These are phyloP conservation scores for Ogataea populi-albae DNA, from an alignment of 805 yeast species.

Conservation along the genomic window DNA sequence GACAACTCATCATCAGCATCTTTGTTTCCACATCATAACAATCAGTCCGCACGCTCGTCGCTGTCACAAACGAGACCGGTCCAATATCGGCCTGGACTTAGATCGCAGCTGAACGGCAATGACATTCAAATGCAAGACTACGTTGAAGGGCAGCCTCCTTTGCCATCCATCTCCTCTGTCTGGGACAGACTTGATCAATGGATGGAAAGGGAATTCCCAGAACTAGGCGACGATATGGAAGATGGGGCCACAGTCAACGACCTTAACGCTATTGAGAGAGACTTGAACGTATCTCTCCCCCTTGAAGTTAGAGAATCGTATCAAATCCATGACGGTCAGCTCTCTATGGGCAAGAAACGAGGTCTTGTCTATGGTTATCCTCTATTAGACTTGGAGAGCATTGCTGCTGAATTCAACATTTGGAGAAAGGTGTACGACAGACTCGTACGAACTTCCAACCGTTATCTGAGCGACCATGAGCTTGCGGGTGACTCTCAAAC, in stretches of 20 bases:
- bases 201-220: constrained; percentile 76
- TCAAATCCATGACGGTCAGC: constrained; percentile 89
- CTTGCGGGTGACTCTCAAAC: constrained; percentile 10
- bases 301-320: constrained; percentile 76
- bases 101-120: constrained; percentile 41
- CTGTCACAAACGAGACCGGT: constrained; percentile 32
- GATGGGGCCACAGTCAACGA: constrained; percentile 80
- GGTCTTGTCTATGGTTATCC: constrained; percentile 82
- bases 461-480: constrained; percentile 4
- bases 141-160: constrained; percentile 46
- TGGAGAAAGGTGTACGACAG: constrained; percentile 72
- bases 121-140: constrained; percentile 54
- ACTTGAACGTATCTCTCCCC: constrained; percentile 72
- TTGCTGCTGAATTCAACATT: constrained; percentile 73
- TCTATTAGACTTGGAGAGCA: constrained; percentile 75
- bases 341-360: constrained; percentile 65
- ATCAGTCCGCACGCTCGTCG: constrained; percentile 41
- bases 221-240: constrained; percentile 72
- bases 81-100: constrained; percentile 40
- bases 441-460: constrained; percentile 22
- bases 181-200: constrained; percentile 90
- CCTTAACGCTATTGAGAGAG: constrained; percentile 77
- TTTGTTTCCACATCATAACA: constrained; percentile 32
- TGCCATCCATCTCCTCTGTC: constrained; percentile 68
- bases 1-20: constrained; percentile 33